Base-by-base conservation (phyloP, 352 stramenopile species). In the Phytophthora pini region DNA sequence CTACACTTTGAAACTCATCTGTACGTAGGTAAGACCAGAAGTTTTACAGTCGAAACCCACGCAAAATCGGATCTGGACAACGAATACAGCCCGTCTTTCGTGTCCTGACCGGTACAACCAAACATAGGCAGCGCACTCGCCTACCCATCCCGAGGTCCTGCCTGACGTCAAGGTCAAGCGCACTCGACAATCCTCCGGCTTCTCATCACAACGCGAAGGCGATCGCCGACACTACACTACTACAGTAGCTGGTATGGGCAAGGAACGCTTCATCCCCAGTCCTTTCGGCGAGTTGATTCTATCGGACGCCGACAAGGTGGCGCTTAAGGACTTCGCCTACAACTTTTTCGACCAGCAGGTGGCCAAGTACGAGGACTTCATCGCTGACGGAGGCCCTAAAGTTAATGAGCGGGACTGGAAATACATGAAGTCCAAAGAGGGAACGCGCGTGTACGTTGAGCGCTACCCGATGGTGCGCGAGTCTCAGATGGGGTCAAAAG, bases 311-410 rank as follows among this genome's bases (percentile, higher is more conserved):
- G 64, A 72, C 45, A 60, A 65, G 17, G 45, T 62, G 13, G 49
- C 59, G 27, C 43, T 74, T 26, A 50, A 56, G 34, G 43, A 65
- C 40, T 64, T 74, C n/a, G 44, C 51, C 31, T 60, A 74, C 48
- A 57, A 50, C 43, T 67, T 74, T 48, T 56, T 70, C 61, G 45
- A 74, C 15, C 31, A 47, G 11, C 49, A 70, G 43, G 57, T 74
- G 26, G 43, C n/a, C 34, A 79, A 80, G 26, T 85, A 77, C 34
- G 74, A 82, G 62, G 56, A 58, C 0, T 82, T 76, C 34, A 65
- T 66, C 27, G 61, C 61, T 8, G 48, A 65, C 2, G 57, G 61
- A 1, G n/a, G 36, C 4, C 57, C 61, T n/a, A 54, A 66, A 29
- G 68, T 81, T 13, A 69, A 82, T 48, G 44, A 54, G 2, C 56